phyloP scores from a whole-genome alignment of 768 basidiomycete species.

The Calocybe gangraenosa region DNA sequence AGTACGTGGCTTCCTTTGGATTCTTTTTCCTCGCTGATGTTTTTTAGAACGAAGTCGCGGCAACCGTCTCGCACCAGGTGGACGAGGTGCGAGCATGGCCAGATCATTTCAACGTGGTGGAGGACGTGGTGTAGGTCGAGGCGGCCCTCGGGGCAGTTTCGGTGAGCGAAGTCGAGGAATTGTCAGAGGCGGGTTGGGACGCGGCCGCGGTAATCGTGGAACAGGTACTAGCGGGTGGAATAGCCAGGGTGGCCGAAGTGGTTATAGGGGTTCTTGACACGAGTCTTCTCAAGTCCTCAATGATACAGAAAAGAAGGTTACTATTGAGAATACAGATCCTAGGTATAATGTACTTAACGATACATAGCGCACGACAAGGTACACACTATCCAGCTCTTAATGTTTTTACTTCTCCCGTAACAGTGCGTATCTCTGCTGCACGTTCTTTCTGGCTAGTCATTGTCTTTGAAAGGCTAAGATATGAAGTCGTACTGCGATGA shows the following conservation, averaged over 20 bases:
- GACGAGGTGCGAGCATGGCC: constrained; percentile 35
- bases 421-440: constrained; percentile 38
- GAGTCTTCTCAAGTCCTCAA: constrained; percentile 2
- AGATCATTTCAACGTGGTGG: constrained; percentile 46
- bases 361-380: too few relatives aligned
- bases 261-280: constrained; percentile 47
- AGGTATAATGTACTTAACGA: background rate
- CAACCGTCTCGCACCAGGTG: constrained; percentile 36
- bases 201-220: constrained; percentile 23
- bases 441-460: constrained; percentile 49
- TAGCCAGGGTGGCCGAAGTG: constrained; percentile 9
- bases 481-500: background rate
- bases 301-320: background rate
- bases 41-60: constrained; percentile 36
- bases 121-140: constrained; percentile 41
- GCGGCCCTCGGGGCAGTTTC: constrained; percentile 27
- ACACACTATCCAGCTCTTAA: constrained; percentile 47
- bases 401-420: constrained; percentile 46
- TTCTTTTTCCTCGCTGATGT: constrained; percentile 6
- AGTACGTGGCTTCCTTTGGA: constrained; percentile 32
- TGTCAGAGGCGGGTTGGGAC: constrained; percentile 15
- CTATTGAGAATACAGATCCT: constrained; percentile 1
- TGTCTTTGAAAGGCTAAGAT: constrained; percentile 26
- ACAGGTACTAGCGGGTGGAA: constrained; percentile 6
- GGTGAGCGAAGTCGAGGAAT: constrained; percentile 29